Conservation (phyloP, 345 rosid species). For the Physaria fendleri region DNA sequence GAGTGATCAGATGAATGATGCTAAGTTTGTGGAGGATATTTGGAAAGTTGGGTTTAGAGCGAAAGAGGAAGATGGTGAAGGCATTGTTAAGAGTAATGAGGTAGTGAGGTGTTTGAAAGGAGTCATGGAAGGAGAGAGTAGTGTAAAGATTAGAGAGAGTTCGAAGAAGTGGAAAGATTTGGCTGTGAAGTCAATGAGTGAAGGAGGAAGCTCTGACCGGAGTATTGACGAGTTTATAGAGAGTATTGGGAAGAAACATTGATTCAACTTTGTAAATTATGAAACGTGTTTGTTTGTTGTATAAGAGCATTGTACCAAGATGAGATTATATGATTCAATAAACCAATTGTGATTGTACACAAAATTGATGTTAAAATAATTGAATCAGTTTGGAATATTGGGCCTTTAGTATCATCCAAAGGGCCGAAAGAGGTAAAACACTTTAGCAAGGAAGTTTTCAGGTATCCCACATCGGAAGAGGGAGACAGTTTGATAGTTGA, state of each 20-base stretch:
- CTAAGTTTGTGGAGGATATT: conserved; percentile 54
- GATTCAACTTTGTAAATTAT: conserved; percentile 6
- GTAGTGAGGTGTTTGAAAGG: conserved; percentile 45
- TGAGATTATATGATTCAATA: not conserved
- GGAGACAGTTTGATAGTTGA: not conserved
- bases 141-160: conserved; percentile 39
- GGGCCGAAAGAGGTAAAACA: not conserved
- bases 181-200: conserved; percentile 44
- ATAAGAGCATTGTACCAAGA: not conserved
- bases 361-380: not conserved
- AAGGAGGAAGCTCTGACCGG: conserved; percentile 57
- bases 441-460: not conserved
- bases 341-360: not conserved
- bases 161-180: conserved; percentile 46
- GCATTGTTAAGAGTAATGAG: conserved; percentile 52
- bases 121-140: conserved; percentile 53
- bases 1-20: conserved; percentile 61
- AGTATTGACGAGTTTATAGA: conserved; percentile 44
- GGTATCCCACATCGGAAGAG: not conserved
- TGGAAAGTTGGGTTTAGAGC: conserved; percentile 63
- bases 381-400: not conserved
- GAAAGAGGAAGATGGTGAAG: conserved; percentile 40
- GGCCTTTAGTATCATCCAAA: not conserved
- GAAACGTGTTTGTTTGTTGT: not conserved
- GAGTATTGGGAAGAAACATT: conserved; percentile 23